Conservation (phyloP, 2,329 filamentous ascomycete species). For the Colletotrichum noveboracense region DNA sequence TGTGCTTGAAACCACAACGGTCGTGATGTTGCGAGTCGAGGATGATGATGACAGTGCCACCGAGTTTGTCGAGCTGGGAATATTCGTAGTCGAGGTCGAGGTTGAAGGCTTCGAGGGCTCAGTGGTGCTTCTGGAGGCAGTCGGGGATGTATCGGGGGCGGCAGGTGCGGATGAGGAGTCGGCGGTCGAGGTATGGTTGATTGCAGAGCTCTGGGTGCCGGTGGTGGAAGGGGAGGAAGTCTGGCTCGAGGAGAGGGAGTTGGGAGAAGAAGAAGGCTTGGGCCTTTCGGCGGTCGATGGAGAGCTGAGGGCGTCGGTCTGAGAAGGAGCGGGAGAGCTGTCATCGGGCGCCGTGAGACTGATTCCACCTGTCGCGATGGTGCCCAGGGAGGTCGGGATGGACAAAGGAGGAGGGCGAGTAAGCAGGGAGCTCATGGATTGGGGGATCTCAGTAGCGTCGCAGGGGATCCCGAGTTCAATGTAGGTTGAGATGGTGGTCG, state of each 20-base stretch:
- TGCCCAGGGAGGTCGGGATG: not conserved
- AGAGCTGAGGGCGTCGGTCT: not conserved
- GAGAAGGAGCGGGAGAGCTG: not conserved
- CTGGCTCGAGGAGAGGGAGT: not conserved
- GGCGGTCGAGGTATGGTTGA: not conserved
- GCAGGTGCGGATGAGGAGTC: not conserved
- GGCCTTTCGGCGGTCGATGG: fast-evolving
- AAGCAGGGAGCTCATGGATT: not conserved
- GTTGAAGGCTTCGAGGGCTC: not conserved
- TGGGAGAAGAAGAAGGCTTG: not conserved
- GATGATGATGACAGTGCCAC: not conserved
- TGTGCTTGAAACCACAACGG: not conserved
- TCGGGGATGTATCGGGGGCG: not conserved
- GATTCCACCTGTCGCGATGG: not conserved
- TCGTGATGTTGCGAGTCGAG: not conserved
- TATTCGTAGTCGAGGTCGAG: not conserved
- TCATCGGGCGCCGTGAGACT: not conserved
- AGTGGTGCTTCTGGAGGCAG: not conserved
- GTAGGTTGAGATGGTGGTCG: not conserved
- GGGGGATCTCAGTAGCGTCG: not conserved
- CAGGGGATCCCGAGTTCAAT: not conserved
- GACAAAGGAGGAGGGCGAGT: not conserved
- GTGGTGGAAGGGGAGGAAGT: not conserved
- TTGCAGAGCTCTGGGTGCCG: not conserved
- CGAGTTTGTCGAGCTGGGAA: not conserved